These are phyloP conservation scores for Lyophyllum shimeji DNA, from an alignment of 768 basidiomycete species.

Conservation along the genomic window DNA sequence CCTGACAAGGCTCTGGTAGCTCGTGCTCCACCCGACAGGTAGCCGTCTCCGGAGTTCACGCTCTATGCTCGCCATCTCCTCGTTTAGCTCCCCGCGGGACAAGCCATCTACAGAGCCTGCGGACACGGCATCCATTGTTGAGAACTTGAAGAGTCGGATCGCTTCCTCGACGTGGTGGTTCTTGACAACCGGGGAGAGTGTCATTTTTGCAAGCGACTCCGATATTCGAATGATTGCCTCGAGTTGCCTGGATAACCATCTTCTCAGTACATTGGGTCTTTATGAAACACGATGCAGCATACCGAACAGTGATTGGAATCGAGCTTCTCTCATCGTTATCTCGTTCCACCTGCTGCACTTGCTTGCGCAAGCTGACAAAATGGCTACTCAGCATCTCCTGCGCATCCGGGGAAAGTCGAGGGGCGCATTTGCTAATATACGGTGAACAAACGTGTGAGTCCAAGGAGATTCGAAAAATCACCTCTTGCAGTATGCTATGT, in stretches of 20 bases:
- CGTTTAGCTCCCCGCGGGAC: slow-evolving; percentile 87
- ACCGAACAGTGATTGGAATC: slow-evolving; percentile 98
- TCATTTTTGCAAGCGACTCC: slow-evolving; percentile 93
- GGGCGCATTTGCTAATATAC: slow-evolving; percentile 83
- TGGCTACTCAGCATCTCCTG: slow-evolving; percentile 96
- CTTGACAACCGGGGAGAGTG: slow-evolving; percentile 81
- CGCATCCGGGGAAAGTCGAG: slow-evolving; percentile 88
- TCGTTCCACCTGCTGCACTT: slow-evolving; percentile 92
- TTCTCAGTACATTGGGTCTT: neutral
- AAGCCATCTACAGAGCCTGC: slow-evolving; percentile 93
- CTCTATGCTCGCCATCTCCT: slow-evolving; percentile 90
- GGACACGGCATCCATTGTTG: slow-evolving; percentile 98
- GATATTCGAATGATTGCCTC: slow-evolving; percentile 99
- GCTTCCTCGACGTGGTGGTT: slow-evolving; percentile 97
- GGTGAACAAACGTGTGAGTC: neutral
- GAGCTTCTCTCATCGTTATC: slow-evolving; percentile 98
- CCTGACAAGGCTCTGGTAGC: slow-evolving; percentile 87
- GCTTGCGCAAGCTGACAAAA: slow-evolving; percentile 89
- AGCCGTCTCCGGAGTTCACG: slow-evolving; percentile 79
- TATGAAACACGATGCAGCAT: slow-evolving; percentile 22
- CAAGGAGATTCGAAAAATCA: slow-evolving; percentile 28
- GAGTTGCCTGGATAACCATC: slow-evolving; percentile 59
- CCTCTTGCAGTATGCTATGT: slow-evolving; percentile 96
- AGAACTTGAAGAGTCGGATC: slow-evolving; percentile 96
- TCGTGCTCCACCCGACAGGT: slow-evolving; percentile 95